Percentiles rank a stretch among this genome's conserved stretches.
phyloP scores from a whole-genome alignment of 2,329 filamentous ascomycete species.

The Scedosporium aurantiacum region DNA sequence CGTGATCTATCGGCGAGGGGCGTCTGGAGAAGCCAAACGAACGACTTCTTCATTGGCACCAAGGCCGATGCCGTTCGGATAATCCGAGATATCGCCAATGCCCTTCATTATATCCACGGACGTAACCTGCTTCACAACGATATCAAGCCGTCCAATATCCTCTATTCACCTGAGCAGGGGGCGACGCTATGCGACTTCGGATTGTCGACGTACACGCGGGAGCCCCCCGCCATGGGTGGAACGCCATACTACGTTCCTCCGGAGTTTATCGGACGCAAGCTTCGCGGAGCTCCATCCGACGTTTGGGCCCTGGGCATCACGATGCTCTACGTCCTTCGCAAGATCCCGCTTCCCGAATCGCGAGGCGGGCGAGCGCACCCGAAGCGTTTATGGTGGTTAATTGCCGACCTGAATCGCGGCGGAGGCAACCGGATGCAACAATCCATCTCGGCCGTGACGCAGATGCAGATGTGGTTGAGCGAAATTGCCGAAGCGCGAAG shows the following conservation, averaged over 20 bases:
- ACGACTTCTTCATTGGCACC: conserved; percentile 38
- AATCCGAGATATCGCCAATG: conserved; percentile 40
- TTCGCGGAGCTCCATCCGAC: conserved; percentile 43
- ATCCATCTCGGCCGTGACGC: conserved; percentile 27
- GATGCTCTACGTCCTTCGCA: conserved; percentile 47
- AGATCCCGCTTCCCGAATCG: conserved; percentile 43
- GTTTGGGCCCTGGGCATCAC: conserved; percentile 50
- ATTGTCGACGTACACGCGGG: conserved; percentile 36
- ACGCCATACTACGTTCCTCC: conserved; percentile 53
- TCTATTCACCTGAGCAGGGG: conserved; percentile 47
- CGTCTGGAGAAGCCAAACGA: conserved; percentile 35
- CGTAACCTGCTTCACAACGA: conserved; percentile 47
- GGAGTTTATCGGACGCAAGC: conserved; percentile 45
- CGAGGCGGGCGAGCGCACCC: conserved; percentile 36
- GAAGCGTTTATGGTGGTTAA: conserved; percentile 45
- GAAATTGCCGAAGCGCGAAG: conserved; percentile 39
- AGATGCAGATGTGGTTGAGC: conserved; percentile 46
- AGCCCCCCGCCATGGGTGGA: conserved; percentile 38
- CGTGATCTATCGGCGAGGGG: conserved; percentile 38
- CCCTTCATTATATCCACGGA: conserved; percentile 44
- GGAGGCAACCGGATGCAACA: conserved; percentile 19
- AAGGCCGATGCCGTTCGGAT: conserved; percentile 40
- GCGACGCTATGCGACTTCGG: conserved; percentile 52
- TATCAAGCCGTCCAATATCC: conserved; percentile 51
- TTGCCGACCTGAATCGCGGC: conserved; percentile 41